Evolutionary conservation across 164 flowering plant species (phyloP).

Genomic region (Stephania yunnanensis): DNA sequence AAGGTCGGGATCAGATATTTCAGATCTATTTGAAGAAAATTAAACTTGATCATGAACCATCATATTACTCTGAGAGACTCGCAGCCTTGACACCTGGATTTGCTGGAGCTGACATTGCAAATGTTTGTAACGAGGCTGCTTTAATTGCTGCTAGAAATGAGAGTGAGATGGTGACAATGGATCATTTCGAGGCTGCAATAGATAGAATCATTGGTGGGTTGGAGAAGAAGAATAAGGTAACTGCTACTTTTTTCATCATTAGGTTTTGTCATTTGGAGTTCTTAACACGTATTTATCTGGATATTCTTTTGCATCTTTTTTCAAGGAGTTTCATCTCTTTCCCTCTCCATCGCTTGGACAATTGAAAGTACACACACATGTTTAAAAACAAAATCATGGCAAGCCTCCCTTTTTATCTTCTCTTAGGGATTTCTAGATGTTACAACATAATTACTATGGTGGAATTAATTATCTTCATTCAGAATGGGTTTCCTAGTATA

Average conservation of each 20-base stretch:
- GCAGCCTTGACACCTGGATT: slow-evolving; percentile 96
- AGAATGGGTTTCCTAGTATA: too few relatives aligned
- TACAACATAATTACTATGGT: too few relatives aligned
- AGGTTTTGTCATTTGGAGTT: background rate
- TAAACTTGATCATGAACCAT: slow-evolving; percentile 69
- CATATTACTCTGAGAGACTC: slow-evolving; percentile 66
- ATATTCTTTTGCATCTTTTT: background rate
- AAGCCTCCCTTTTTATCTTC: too few relatives aligned
- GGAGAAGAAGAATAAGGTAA: slow-evolving; percentile 87
- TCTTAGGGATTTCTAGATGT: too few relatives aligned
- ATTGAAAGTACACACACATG: background rate
- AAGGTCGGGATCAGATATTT: slow-evolving; percentile 78
- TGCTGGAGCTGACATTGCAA: slow-evolving; percentile 96
- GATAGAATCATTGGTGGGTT: slow-evolving; percentile 85
- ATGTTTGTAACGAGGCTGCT: slow-evolving; percentile 91
- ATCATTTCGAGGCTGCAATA: slow-evolving; percentile 82
- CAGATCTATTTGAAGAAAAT: slow-evolving; percentile 58
- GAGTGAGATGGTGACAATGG: slow-evolving; percentile 44
- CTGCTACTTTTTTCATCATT: background rate
- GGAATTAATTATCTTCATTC: too few relatives aligned
- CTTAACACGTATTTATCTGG: background rate
- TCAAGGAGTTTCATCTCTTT: background rate
- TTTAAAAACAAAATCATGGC: too few relatives aligned
- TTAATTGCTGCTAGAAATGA: slow-evolving; percentile 79
- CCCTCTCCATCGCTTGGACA: background rate